Evolutionary conservation across 1,284 basidiomycete species (phyloP), one percentile per base, ranked within the genome.

Genomic region (Cryptococcus jaspeensis): DNA sequence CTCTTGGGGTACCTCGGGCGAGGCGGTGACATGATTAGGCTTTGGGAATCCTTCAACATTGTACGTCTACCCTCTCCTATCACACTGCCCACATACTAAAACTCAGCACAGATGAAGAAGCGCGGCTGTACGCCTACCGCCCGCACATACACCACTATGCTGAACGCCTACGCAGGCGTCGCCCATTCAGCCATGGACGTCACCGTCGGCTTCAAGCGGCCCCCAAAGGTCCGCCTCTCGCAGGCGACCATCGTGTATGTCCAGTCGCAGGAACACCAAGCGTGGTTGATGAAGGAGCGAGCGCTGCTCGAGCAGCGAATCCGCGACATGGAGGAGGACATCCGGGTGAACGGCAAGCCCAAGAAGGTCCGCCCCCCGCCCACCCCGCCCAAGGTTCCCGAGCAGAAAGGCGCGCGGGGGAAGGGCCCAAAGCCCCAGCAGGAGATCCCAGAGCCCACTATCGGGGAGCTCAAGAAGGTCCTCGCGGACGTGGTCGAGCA

Each of bases 91-190:
- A 35, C 12, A 16, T 50, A 8, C 18, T 28, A 18, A 40, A 20
- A 39, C 52, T 0, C 12, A 7, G 5, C 9, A 25, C 50, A 76
- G 76, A 79, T 79, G 77, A 78, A 78, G 61, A 76, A 74, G 53
- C 59, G 71, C 25, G 70, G 69, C n/a, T 66, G 74, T 16, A 52
- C 54, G 18, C 74, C 77, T 0, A 66, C 65, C 0, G 62, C 68
- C 13, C 53, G 72, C 12, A 79, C 76, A 2, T 79, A 66, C 56
- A 72, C 72, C 5, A 69, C 65, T 6, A 53, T 79, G 45, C 61
- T 79, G 23, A 72, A 73, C 53, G 68, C 71, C 15, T 79, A 71
- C 56, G 67, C 71, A 11, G 65, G 67, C 4, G 50, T 69, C 0
- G 25, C 63, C 15, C 70, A 70, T 48, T 45, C 53, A 32, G 22